These are phyloP conservation scores for Euphorbia tirucalli DNA, from an alignment of 345 rosid species.

Conservation along the genomic window DNA sequence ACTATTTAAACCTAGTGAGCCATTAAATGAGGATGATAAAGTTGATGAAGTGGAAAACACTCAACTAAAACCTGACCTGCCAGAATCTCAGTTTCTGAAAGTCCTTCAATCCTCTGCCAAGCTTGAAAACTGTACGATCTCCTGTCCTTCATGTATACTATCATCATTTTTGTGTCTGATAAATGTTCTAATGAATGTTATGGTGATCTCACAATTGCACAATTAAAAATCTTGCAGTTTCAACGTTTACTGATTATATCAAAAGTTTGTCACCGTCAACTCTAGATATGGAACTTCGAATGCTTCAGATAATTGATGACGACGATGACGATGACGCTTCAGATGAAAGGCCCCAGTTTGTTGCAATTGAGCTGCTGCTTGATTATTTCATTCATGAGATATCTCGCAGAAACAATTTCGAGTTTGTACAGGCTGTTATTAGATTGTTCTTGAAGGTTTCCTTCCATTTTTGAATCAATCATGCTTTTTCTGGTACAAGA, in stretches of 20 bases:
- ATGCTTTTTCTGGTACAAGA: neutral
- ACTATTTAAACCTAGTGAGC: slow-evolving; percentile 59
- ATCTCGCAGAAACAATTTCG: slow-evolving; percentile 68
- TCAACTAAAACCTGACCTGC: slow-evolving; percentile 32
- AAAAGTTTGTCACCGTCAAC: slow-evolving; percentile 84
- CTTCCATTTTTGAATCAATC: neutral
- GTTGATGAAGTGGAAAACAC: slow-evolving; percentile 31
- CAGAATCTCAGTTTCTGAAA: slow-evolving; percentile 48
- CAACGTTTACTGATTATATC: slow-evolving; percentile 72
- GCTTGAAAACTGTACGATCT: slow-evolving; percentile 55
- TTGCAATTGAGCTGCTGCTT: slow-evolving; percentile 57
- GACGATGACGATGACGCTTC: slow-evolving; percentile 40
- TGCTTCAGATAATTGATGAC: slow-evolving; percentile 91
- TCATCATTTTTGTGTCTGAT: slow-evolving; percentile 5
- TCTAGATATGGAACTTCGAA: slow-evolving; percentile 79
- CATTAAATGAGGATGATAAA: slow-evolving; percentile 29
- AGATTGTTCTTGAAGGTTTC: slow-evolving; percentile 83
- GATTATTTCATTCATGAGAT: slow-evolving; percentile 79
- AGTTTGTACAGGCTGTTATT: slow-evolving; percentile 83
- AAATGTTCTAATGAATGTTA: neutral
- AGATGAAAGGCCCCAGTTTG: slow-evolving; percentile 61
- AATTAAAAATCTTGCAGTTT: slow-evolving; percentile 43
- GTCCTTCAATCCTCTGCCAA: slow-evolving; percentile 59
- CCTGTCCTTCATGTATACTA: neutral
- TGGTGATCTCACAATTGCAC: slow-evolving; percentile 19